phyloP scores from a whole-genome alignment of 108 stramenopile genomes.

The Skeletonema marinoi region DNA sequence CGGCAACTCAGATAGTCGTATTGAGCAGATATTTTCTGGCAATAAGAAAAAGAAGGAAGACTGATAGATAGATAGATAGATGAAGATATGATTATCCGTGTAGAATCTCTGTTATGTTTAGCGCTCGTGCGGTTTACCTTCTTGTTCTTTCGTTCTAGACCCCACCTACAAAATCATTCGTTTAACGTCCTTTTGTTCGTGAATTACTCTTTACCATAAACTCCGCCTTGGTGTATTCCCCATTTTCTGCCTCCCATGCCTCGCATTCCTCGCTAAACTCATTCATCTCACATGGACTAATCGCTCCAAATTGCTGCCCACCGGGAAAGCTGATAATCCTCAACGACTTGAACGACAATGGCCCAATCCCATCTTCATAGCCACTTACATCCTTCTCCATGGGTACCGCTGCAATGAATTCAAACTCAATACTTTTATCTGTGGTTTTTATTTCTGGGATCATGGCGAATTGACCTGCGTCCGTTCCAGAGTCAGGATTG shows the following conservation, averaged over 20 bases:
- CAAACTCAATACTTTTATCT: conserved; percentile 80
- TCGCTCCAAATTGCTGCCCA: conserved; percentile 93
- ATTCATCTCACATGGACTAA: conserved; percentile 96
- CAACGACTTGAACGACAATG: conserved; percentile 66
- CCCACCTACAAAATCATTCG: background rate
- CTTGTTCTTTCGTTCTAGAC: background rate
- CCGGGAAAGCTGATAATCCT: conserved; percentile 87
- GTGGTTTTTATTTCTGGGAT: conserved; percentile 62
- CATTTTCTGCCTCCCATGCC: conserved; percentile 81
- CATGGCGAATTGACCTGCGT: conserved; percentile 94
- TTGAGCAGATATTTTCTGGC: conserved; percentile 25
- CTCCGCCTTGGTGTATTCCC: conserved; percentile 68
- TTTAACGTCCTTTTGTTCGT: conserved; percentile 73
- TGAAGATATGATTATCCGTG: no score
- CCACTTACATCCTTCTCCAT: conserved; percentile 66
- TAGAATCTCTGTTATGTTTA: no score
- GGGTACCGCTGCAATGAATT: conserved; percentile 88
- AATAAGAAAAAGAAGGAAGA: conserved; percentile 3
- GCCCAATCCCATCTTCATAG: conserved; percentile 86
- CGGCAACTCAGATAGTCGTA: conserved; percentile 10
- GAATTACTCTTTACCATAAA: conserved; percentile 81
- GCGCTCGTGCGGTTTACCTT: background rate
- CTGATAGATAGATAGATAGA: no score
- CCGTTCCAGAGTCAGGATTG: conserved; percentile 89
- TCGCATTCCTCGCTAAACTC: conserved; percentile 92